Base-by-base conservation (phyloP, 768 basidiomycete species). In the Punctularia strigosozonata region DNA sequence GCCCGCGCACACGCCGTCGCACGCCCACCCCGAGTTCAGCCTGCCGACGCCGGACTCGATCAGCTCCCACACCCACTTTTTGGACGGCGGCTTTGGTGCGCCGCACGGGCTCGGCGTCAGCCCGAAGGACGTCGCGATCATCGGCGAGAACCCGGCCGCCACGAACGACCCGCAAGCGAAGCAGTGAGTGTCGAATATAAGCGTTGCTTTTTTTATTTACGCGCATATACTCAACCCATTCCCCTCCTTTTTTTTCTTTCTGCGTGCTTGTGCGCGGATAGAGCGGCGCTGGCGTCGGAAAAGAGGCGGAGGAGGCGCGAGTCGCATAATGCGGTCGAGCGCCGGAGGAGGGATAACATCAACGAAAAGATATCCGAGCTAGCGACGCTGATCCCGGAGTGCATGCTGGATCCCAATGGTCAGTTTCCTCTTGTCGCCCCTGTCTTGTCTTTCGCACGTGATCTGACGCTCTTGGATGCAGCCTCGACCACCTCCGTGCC, bases 321-420 rank as follows among this genome's bases (percentile, higher is more conserved):
- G 59, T 80, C 77, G 6, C 90, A 95, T 54, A 95, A 95, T 49
- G 88, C 88, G 2, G 90, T 95, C 46, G 90, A 95, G 63, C 66
- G 90, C 14, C 61, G 90, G 20, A 52, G 90, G 43, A 58, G 90
- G 35, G 90, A 95, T 53, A 92, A 91, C 56, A 95, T 95, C 57
- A 95, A 95, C 59, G 90, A 95, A 62, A 87, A 89, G 59, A 95
- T 95, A 48, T 73, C 74, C 26, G 90, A 95, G 56, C 72, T 95
- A 1, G 83, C 90, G 15, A 81, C 81, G 17, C 66, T 95, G 32
- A 82, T 95, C 43, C 90, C 90, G 1, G 89, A 89, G 55, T 80
- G 79, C 50, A 68, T 91, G 60, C 65, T 90, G 28, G 86, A 88
- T 44, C 62, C 68, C 37, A 63, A 64, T 28, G 66, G 63, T 60